Base-by-base conservation (phyloP, 371 early-diverging fungal species). In the Mucor sp. region DNA sequence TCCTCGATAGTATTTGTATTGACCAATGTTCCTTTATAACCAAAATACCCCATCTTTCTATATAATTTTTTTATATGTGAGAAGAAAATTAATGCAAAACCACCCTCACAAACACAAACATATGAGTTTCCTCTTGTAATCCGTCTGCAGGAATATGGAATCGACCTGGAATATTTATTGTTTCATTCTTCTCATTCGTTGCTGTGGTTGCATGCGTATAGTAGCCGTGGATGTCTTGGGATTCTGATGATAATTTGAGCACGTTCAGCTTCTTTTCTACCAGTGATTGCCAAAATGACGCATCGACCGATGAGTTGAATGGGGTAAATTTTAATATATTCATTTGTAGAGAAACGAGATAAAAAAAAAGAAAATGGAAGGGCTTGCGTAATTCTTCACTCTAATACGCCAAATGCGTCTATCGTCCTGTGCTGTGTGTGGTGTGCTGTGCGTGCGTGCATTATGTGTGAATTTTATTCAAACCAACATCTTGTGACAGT, bases 1-100 rank as follows among this genome's bases (percentile, higher is more conserved):
- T 94, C 95, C 67, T 96, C 95, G 3, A 97, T 80, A 0, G 97
- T 97, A 77, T 97, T 97, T 41, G 95, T 93, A 78, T 96, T 97
- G 64, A 84, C 77, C 35, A 95, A 63, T 2, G 72, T 67, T 6
- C 95, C 95, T 7, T 83, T 75, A 9, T 82, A 78, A 14, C 75
- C 75, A 67, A 78, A 80, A 58, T 44, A 61, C 44, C 32, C 39
- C 35, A 37, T 50, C 56, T 60, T 59, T 57, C 58, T 65, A 21
- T 62, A n/a, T 27, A 14, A 58, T 6, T 30, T 37, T 37, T 37
- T 37, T 37, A 37, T 37, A 37, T 37, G 37, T 37, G 37, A 37
- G 37, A 37, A 37, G 37, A 48, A 30, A 63, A 15, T 60, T 59
- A 17, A 53, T 63, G n/a, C 55, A 37, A 37, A 37, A 37, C 1